phyloP scores from a whole-genome alignment of 1,139 yeast species.

The Yamadazyma buinensis region DNA sequence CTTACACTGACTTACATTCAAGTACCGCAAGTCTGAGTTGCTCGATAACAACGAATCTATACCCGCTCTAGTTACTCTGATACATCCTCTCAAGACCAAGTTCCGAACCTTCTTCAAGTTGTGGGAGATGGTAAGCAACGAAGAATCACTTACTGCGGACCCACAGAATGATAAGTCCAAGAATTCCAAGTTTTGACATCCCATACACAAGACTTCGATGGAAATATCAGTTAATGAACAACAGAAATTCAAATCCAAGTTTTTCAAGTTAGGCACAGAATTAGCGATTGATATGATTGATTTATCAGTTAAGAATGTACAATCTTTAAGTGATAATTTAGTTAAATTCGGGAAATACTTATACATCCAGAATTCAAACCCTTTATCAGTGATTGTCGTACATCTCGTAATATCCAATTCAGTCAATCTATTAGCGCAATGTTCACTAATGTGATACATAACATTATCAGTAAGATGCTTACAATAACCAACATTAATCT shows the following conservation, averaged over 20 bases:
- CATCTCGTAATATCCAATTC: constrained; percentile 66
- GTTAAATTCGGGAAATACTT: constrained; percentile 50
- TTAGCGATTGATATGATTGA: constrained; percentile 60
- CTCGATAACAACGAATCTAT: constrained; percentile 62
- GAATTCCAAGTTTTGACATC: constrained; percentile 52
- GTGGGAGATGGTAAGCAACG: constrained; percentile 59
- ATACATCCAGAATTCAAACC: constrained; percentile 63
- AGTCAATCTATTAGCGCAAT: constrained; percentile 53
- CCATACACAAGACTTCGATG: constrained; percentile 60
- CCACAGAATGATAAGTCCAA: constrained; percentile 73
- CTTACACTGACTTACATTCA: constrained; percentile 68
- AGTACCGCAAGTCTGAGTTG: constrained; percentile 46
- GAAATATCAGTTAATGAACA: constrained; percentile 71
- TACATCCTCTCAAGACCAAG: constrained; percentile 62
- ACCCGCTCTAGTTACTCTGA: constrained; percentile 72
- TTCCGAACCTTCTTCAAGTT: constrained; percentile 46
- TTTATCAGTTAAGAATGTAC: constrained; percentile 68
- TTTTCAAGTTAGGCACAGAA: constrained; percentile 54
- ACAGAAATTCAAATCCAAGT: constrained; percentile 64
- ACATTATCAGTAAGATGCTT: constrained; percentile 67
- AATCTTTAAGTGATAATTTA: constrained; percentile 58
- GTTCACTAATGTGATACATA: constrained; percentile 59
- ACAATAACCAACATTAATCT: constrained; percentile 63
- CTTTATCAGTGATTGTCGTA: constrained; percentile 72
- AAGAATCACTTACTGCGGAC: constrained; percentile 72